Percentiles rank a stretch among this genome's conserved stretches.
phyloP scores from a whole-genome alignment of 148 eudicot genomes.

The Fagopyrum tataricum region DNA sequence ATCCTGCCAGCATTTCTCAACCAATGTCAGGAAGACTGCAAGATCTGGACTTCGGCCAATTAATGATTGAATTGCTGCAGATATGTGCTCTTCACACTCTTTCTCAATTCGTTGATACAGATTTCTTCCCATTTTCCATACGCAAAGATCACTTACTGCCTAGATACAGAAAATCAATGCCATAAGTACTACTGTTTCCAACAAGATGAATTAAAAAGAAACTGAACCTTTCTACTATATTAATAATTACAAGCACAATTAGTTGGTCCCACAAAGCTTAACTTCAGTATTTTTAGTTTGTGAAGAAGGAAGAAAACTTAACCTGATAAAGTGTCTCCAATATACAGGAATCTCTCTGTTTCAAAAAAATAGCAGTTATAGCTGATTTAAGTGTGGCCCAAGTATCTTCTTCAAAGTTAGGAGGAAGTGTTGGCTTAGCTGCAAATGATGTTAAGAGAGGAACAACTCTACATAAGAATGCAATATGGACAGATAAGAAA shows the following conservation, averaged over 20 bases:
- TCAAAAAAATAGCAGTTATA: conserved; percentile 83
- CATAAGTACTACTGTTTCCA: background rate
- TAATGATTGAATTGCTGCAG: conserved; percentile 56
- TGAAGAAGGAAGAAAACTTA: conserved; percentile 6
- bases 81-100: conserved; percentile 82
- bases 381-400: conserved; percentile 91
- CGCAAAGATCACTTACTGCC: conserved; percentile 94
- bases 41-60: conserved; percentile 94
- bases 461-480: background rate
- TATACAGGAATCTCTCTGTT: conserved; percentile 86
- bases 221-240: background rate
- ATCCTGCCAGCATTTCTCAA: conserved; percentile 96
- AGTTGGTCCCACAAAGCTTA: background rate
- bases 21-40: conserved; percentile 79
- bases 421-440: conserved; percentile 84
- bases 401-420: conserved; percentile 84
- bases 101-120: conserved; percentile 85
- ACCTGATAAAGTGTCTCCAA: conserved; percentile 93
- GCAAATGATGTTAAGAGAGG: conserved; percentile 12
- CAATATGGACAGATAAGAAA: background rate
- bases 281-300: background rate
- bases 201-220: background rate
- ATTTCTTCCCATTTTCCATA: conserved; percentile 88
- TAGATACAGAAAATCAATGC: conserved; percentile 18
- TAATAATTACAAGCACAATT: background rate